Evolutionary conservation across 2,329 filamentous ascomycete genomes (phyloP), one percentile per base, ranked within the genome.

Genomic region (Magnaporthales sp.): DNA sequence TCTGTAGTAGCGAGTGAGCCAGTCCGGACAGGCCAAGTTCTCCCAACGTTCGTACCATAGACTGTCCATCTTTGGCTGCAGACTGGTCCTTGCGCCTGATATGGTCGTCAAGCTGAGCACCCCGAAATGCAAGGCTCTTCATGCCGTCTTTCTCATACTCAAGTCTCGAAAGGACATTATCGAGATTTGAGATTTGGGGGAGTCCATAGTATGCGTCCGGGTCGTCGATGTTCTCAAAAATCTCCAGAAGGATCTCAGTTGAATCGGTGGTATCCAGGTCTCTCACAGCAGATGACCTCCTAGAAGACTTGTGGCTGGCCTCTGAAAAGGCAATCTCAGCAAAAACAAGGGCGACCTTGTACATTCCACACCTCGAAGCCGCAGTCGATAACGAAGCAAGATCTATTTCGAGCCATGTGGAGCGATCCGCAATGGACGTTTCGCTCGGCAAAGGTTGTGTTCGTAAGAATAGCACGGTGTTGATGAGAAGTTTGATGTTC

Each of bases 131-230:
- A 22, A 99, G 83, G 70, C 91, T 94, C 74, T 96, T 96, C 64
- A 89, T 82, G 0, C 93, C 93, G 71, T 96, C 90, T 64, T 89
- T 89, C 77, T 99, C 95, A 74, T 97, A 94, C 70, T 97, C 92
- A 4, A 98, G 83, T 10, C 91, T 89, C 64, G 90, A 86, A 67
- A 98, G 81, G 0, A 98, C 90, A 11, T 90, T 92, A 19, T 85
- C 82, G 19, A 99, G 79, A 67, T 88, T 93, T 7, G 92, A 86
- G 56, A 86, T 86, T 75, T 96, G 91, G 58, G 91, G 86, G 8
- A 97, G 84, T 4, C 95, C 96, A 74, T 99, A 99, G 75, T 96
- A 99, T 0, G 93, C 90, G 75, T 99, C 95, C 1, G 93, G 94
- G 73, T 99, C 96, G 73, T 97, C 93, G 62, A 99, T 91, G 68